Evolutionary conservation across 169 alveolate genomes (phyloP).

Genomic region (Plasmodium yoelii): DNA sequence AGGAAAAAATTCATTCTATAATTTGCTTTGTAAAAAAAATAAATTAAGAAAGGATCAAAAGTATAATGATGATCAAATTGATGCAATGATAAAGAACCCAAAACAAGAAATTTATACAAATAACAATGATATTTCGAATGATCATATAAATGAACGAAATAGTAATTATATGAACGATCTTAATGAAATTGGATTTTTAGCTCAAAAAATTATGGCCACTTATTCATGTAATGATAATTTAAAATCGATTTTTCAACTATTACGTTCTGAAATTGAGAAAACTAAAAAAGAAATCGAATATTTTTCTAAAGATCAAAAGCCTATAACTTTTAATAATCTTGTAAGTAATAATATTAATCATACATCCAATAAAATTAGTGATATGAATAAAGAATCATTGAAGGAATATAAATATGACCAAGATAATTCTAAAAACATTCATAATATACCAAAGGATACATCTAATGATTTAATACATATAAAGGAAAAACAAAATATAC

Average conservation of each 20-base stretch:
- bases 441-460: constrained; percentile 7
- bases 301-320: constrained; percentile 46
- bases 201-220: constrained; percentile 20
- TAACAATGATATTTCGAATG: too few relatives aligned
- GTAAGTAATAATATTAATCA: constrained; percentile 1
- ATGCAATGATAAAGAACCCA: too few relatives aligned
- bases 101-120: too few relatives aligned
- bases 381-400: constrained; percentile 11
- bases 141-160: not conserved
- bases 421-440: not conserved
- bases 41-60: too few relatives aligned
- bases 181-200: constrained; percentile 23
- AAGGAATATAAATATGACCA: not conserved
- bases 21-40: too few relatives aligned
- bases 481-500: not conserved
- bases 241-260: constrained; percentile 66
- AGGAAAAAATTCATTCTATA: too few relatives aligned
- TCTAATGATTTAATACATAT: not conserved
- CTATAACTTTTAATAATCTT: constrained; percentile 29
- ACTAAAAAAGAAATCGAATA: constrained; percentile 26
- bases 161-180: constrained; percentile 44
- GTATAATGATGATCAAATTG: too few relatives aligned
- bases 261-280: constrained; percentile 53
- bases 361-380: not conserved
- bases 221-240: constrained; percentile 59